Conservation (phyloP, 139 green algal genomes). For the Ostreobium quekettii region DNA sequence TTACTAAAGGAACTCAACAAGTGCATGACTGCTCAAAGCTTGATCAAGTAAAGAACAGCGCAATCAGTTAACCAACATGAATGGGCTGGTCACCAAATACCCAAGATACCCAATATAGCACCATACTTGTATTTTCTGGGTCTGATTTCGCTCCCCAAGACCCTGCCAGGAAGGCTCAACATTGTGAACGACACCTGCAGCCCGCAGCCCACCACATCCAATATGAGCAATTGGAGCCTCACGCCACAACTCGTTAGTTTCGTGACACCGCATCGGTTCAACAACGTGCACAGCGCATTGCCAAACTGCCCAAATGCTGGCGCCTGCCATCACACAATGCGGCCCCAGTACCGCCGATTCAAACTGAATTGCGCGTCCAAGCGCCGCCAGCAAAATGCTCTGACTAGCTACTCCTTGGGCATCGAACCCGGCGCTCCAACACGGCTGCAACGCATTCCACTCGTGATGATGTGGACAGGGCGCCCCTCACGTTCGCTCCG, state of each 20-base stretch:
- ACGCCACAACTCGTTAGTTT: too few relatives aligned
- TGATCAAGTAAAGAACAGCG: too few relatives aligned
- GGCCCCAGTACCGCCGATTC: too few relatives aligned
- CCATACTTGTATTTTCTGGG: conserved; percentile 42
- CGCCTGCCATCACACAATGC: too few relatives aligned
- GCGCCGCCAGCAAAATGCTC: too few relatives aligned
- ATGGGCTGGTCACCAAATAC: background rate
- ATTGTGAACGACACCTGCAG: conserved; percentile 39
- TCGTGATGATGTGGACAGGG: background rate
- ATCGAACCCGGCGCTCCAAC: background rate
- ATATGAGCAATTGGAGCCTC: background rate
- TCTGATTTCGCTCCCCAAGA: conserved; percentile 41
- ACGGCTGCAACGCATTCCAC: background rate
- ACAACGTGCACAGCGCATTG: too few relatives aligned
- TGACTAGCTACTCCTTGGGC: too few relatives aligned
- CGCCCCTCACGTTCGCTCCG: conserved; percentile 33
- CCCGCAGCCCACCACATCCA: background rate
- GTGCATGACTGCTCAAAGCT: background rate
- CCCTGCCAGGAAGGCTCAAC: conserved; percentile 27
- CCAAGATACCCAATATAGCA: background rate
- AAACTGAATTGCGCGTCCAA: too few relatives aligned
- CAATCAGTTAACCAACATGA: too few relatives aligned
- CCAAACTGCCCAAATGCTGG: too few relatives aligned
- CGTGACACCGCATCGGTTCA: too few relatives aligned
- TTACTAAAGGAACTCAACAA: background rate